Conservation (phyloP, 2,329 filamentous ascomycete species). For the Sporothrix pallida region DNA sequence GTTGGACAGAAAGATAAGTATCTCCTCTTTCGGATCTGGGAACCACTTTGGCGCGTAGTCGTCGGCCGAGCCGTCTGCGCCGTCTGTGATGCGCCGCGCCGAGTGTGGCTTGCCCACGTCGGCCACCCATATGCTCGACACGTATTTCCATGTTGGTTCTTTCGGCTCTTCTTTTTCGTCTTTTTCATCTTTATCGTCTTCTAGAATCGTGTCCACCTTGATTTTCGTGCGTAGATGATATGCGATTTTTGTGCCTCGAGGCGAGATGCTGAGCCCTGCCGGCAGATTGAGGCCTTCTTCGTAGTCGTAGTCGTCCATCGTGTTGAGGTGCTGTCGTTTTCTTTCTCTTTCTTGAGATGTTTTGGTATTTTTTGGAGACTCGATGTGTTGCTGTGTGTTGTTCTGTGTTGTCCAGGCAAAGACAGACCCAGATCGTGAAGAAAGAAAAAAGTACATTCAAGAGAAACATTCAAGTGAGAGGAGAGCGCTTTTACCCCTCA, state of each 20-base stretch:
- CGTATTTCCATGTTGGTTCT: background rate
- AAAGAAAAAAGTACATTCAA: background rate
- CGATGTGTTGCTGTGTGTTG: background rate
- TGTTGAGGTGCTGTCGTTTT: background rate
- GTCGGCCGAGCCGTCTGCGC: background rate
- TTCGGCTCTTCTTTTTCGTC: background rate
- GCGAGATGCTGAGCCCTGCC: background rate
- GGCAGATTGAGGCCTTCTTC: background rate
- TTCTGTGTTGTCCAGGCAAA: background rate
- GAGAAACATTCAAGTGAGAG: background rate
- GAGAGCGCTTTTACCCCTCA: background rate
- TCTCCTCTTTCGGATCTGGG: background rate
- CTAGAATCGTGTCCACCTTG: background rate
- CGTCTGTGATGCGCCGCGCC: background rate
- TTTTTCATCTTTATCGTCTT: background rate
- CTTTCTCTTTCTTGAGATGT: background rate
- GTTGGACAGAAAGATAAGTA: background rate
- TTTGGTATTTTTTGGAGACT: background rate
- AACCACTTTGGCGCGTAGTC: background rate
- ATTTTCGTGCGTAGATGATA: background rate
- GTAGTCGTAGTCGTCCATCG: background rate
- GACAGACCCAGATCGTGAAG: background rate
- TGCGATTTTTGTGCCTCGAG: background rate
- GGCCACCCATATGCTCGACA: slow-evolving; percentile 8
- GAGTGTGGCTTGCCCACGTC: background rate